A percentile compares a stretch with the other conserved stretches of the same genome.
Conservation (phyloP, 176 grass and related monocot species). For the Aegilops tauschii region DNA sequence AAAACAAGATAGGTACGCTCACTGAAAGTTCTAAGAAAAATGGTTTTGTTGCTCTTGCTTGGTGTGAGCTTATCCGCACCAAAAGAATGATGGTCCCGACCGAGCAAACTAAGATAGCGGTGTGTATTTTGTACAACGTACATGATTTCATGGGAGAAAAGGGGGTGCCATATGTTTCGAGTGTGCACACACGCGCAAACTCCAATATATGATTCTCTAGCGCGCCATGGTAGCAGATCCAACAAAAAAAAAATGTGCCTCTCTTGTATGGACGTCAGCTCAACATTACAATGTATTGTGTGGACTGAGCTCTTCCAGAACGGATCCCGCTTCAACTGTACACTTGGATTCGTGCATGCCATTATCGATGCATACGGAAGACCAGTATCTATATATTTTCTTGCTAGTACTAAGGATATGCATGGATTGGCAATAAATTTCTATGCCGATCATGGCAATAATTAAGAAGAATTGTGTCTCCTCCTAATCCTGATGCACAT, state of each 20-base stretch:
- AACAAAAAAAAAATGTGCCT: background rate
- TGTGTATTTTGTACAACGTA: background rate
- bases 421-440: background rate
- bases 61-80: slow-evolving; percentile 30
- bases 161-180: slow-evolving; percentile 4
- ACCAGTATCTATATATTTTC: background rate
- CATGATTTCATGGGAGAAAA: background rate
- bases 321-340: background rate
- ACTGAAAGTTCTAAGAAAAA: background rate
- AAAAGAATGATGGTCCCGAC: background rate
- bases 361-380: no score
- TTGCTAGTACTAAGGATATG: background rate
- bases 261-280: background rate
- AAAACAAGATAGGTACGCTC: background rate
- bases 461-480: background rate
- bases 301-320: background rate
- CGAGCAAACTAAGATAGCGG: background rate
- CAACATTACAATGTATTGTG: background rate
- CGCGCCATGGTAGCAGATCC: background rate
- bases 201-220: background rate
- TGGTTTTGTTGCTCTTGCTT: background rate
- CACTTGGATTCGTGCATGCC: background rate
- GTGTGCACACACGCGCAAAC: background rate
- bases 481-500: background rate
- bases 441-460: background rate